Evolutionary conservation across 2,329 filamentous ascomycete genomes (phyloP), one percentile per base, ranked within the genome.

Genomic region (Nectriaceae sp.): DNA sequence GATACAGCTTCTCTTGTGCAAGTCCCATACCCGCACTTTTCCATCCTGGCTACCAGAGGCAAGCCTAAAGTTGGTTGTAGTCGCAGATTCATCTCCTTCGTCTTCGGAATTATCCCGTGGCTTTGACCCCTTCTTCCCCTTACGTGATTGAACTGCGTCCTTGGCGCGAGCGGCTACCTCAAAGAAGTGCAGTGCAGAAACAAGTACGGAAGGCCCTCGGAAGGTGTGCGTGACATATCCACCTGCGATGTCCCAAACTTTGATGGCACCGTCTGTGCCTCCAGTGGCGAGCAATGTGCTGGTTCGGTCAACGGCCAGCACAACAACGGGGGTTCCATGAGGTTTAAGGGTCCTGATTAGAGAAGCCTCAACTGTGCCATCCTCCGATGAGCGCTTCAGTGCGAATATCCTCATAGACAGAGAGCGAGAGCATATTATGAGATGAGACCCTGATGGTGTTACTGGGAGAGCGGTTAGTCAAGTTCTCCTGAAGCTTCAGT

Each of bases 211-310:
- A 47, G 96, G 93, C 2, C 92, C 92, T 59, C 93, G 88, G 70
- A 99, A 96, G 1, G 90, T 96, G 70, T 99, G 94, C 21, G 95
- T 99, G 24, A 91, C 85, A 69, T 89, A 97, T 19, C 94, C 94
- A 38, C 87, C 90, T 42, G 80, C 78, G 50, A 99, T 90, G 70
- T 99, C 94, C 93, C 93, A 99, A 44, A 99, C 87, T 70, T 99
- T 99, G 61, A 97, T 89, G 1, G 88, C 83, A 20, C 94, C 94
- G 65, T 99, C 94, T 3, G 94, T 92, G 41, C 89, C 90, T 54
- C 95, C 94, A 15, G 93, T 97, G 15, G 92, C 94, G 37, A 99
- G 78, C 11, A 99, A 76, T 2, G 93, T 96, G 63, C 92, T 88
- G 1, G 92, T 96, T 45, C 83, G 80, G 67, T 99, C 94, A 52